Percentiles rank a stretch among this genome's conserved stretches.
These are phyloP conservation scores for Puccinellia tenuiflora DNA, from an alignment of 176 grass and related monocot species.

Conservation along the genomic window DNA sequence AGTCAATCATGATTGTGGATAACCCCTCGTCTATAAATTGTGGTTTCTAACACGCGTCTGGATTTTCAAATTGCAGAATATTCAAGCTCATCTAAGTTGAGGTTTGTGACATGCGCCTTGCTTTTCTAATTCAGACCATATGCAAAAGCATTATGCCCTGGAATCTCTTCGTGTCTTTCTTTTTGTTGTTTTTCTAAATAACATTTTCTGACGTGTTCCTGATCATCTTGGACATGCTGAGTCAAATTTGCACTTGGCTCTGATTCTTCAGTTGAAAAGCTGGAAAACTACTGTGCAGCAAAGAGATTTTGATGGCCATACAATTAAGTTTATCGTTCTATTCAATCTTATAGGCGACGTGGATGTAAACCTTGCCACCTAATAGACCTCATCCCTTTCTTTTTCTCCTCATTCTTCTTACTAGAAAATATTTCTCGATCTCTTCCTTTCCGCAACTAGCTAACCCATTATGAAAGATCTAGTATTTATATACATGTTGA, in stretches of 20 bases:
- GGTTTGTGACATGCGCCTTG: not conserved
- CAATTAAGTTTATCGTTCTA: no score
- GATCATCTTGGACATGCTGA: constrained; percentile 21
- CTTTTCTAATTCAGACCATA: not conserved
- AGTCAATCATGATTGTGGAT: not conserved
- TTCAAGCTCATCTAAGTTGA: not conserved
- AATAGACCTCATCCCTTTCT: no score
- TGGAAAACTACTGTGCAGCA: not conserved
- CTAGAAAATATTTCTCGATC: no score
- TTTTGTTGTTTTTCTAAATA: not conserved
- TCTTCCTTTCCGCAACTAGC: no score
- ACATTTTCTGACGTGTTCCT: not conserved
- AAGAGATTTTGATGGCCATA: not conserved
- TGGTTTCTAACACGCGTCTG: not conserved
- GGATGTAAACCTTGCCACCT: no score
- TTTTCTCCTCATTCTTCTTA: no score
- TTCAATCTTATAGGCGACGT: no score
- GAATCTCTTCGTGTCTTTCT: constrained; percentile 10
- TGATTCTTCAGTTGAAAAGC: constrained; percentile 31
- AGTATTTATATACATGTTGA: no score
- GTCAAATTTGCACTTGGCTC: constrained; percentile 30
- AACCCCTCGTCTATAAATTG: not conserved
- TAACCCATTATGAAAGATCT: no score
- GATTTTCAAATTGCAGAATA: not conserved
- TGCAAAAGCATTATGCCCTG: constrained; percentile 40